Base-by-base conservation (phyloP, 192 early-diverging fungal genomes). In the Podila verticillata region DNA sequence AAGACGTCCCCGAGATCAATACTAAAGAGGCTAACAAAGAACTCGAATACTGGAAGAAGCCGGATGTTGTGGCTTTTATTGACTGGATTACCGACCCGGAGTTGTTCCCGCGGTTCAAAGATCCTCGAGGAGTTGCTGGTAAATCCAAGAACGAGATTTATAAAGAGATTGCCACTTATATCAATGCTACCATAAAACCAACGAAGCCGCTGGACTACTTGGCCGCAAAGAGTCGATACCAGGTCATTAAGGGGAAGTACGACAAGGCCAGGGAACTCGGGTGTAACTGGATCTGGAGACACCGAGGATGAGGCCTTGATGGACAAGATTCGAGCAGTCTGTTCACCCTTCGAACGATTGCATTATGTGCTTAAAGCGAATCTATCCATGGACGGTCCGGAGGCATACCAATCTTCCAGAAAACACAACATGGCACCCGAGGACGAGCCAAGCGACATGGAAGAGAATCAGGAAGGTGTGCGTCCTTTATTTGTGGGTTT, bases 1-100 rank as follows among this genome's bases (percentile, higher is more conserved):
- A 30, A 28, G 20, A 28, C 57, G 57, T 29, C 57, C 20, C 57
- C 26, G 57, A n/a, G 29, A 10, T 13, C 2, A 10, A 28, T 10
- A 28, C 26, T 8, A 58, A 58, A 58, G 57, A 58, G 57, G 20
- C 20, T 12, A 54, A 1, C 20, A 54, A 54, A 24, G 22, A 54
- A 19, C 12, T 15, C 20, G 3, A 20, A 4, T 58, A 58, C 26
- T 58, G 57, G 57, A 58, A 58, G 12, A 26, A 58, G 57, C 57
- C 57, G 8, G 57, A 26, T 12, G 26, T 58, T 28, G 12, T 58
- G 57, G 26, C 57, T n/a, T 58, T 28, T 58, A 10, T 58, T 58
- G 57, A 58, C 57, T 58, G 57, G 57, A 58, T 58, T 58, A 58
- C 57, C 4, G 26, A 58, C 57, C 57, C 57, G 7, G 26, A 58